Evolutionary conservation across 208 protist species (phyloP).

Genomic region (Leishmania lainsoni): DNA sequence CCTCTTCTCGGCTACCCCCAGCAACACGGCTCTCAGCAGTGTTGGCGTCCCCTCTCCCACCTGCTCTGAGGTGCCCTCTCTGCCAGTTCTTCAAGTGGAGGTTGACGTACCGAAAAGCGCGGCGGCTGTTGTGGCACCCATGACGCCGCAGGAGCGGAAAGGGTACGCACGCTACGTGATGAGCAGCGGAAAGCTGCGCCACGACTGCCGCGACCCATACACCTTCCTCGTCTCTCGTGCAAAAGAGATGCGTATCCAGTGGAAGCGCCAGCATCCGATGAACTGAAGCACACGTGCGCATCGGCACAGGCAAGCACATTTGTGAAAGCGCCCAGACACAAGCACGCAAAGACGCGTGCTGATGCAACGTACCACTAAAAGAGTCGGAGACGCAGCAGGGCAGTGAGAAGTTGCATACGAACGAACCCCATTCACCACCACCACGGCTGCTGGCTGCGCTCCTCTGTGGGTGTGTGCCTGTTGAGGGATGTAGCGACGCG

Average conservation of each 20-base stretch:
- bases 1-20: neutral
- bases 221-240: conserved; percentile 59
- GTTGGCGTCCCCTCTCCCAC: conserved; percentile 18
- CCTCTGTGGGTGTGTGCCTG: neutral
- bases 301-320: neutral
- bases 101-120: conserved; percentile 11
- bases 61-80: conserved; percentile 26
- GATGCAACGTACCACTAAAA: neutral
- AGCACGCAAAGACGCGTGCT: neutral
- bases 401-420: neutral
- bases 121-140: conserved; percentile 12
- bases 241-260: conserved; percentile 38
- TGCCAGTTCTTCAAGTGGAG: conserved; percentile 24
- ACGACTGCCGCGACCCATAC: conserved; percentile 79
- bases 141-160: conserved; percentile 45
- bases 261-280: conserved; percentile 28
- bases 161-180: conserved; percentile 65
- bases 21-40: neutral
- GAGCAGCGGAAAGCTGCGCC: conserved; percentile 80
- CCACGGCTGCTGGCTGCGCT: neutral
- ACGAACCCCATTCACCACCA: neutral
- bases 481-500: neutral
- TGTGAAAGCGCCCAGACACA: neutral
- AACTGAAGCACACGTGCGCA: neutral
- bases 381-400: neutral